A percentile compares a stretch with the other conserved stretches of the same genome.
Conservation (phyloP, 2,329 filamentous ascomycete genomes). For the Colletotrichum sp. region DNA sequence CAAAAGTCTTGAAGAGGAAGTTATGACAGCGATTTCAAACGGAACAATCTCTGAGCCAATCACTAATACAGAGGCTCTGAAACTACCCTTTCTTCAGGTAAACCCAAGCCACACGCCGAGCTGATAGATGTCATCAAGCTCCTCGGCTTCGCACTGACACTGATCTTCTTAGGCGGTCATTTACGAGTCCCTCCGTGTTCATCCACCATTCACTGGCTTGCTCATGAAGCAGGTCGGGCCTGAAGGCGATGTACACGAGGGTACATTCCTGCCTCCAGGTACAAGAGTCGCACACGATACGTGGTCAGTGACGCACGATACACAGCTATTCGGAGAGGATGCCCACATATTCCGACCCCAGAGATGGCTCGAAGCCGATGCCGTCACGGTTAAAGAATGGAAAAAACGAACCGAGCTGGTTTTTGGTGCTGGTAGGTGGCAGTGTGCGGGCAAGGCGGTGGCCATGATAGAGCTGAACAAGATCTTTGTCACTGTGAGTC, state of each 20-base stretch:
- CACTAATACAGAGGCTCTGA: conserved; percentile 37
- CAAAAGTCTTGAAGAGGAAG: conserved; percentile 50
- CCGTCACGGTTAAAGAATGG: conserved; percentile 31
- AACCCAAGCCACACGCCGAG: too few species aligned
- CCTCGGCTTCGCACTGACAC: background rate
- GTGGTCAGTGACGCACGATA: conserved; percentile 42
- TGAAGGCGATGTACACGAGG: conserved; percentile 39
- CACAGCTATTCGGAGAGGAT: conserved; percentile 47
- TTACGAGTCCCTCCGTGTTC: conserved; percentile 55
- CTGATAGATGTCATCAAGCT: rapidly evolving
- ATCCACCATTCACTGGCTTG: conserved; percentile 51
- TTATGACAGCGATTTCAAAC: conserved; percentile 36
- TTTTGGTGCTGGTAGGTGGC: conserved; percentile 46
- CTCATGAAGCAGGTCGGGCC: conserved; percentile 55
- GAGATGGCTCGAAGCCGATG: conserved; percentile 47
- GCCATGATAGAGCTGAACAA: conserved; percentile 50
- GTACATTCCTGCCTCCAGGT: conserved; percentile 38
- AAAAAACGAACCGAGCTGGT: conserved; percentile 43
- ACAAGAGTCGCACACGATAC: conserved; percentile 46
- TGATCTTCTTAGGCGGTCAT: conserved; percentile 46
- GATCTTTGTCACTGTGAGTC: conserved; percentile 43
- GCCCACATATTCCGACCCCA: conserved; percentile 50
- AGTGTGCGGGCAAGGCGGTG: conserved; percentile 51
- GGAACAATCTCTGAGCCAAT: conserved; percentile 25
- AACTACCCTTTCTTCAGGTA: conserved; percentile 43